phyloP scores from a whole-genome alignment of 1,139 yeast species.

The Yamadazyma conglobata region DNA sequence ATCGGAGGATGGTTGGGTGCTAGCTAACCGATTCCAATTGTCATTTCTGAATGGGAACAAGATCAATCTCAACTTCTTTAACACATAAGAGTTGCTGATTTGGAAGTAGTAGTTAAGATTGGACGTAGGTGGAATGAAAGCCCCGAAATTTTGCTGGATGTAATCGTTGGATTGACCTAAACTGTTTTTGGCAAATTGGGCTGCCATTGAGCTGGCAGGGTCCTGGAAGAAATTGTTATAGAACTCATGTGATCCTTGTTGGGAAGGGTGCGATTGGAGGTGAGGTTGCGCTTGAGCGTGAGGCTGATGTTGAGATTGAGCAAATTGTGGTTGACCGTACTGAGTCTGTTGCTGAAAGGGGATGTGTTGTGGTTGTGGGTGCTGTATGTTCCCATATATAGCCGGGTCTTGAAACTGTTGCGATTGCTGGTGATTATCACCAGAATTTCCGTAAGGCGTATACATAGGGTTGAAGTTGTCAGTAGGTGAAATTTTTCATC shows the following conservation, averaged over 20 bases:
- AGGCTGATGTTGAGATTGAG: conserved; percentile 6
- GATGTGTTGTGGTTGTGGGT: conserved; percentile 26
- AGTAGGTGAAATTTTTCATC: no score
- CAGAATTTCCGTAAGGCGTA: conserved; percentile 39
- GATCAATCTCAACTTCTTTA: conserved; percentile 67
- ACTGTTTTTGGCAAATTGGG: conserved; percentile 86
- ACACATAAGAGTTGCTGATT: conserved; percentile 84
- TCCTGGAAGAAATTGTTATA: conserved; percentile 55
- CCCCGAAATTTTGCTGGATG: conserved; percentile 66
- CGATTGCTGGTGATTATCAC: conserved; percentile 9
- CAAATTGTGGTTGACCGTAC: conserved; percentile 21
- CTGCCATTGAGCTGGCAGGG: conserved; percentile 81
- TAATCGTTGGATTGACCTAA: conserved; percentile 69
- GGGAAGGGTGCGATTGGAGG: conserved; percentile 8
- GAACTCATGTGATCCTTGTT: conserved; percentile 15
- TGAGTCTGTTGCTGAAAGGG: conserved; percentile 21
- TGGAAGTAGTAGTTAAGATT: conserved; percentile 83
- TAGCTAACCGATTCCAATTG: conserved; percentile 67
- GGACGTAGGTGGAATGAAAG: conserved; percentile 45
- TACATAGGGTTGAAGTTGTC: no score
- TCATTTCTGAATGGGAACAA: conserved; percentile 84
- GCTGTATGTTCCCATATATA: conserved; percentile 18
- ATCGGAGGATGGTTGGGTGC: conserved; percentile 31
- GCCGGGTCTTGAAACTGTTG: conserved; percentile 10
- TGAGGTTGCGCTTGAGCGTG: conserved; percentile 12